phyloP scores from a whole-genome alignment of 2,329 filamentous ascomycete species.

The Aspergillus fijiensis region DNA sequence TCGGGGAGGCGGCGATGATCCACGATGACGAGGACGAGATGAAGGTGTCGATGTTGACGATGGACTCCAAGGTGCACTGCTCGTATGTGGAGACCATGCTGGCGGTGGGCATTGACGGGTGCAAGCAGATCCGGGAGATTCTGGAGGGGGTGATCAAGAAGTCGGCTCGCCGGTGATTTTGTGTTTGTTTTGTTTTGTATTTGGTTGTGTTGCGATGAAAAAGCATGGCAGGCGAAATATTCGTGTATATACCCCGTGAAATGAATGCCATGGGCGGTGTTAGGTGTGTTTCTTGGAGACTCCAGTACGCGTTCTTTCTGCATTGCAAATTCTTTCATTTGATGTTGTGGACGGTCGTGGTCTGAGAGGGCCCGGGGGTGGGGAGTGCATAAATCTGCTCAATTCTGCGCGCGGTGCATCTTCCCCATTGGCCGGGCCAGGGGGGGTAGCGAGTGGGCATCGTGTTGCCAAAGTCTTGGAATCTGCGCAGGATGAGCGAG shows the following conservation, averaged over 20 bases:
- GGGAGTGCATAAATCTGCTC: constrained; percentile 23
- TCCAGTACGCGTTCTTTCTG: background rate
- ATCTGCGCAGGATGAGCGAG: background rate
- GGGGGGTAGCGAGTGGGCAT: background rate
- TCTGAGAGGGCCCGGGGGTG: too few species aligned
- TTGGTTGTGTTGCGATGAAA: background rate
- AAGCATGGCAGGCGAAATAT: constrained; percentile 8
- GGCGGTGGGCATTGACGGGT: constrained; percentile 87
- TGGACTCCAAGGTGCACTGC: constrained; percentile 86
- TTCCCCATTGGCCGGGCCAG: background rate
- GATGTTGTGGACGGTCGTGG: too few species aligned
- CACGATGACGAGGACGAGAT: constrained; percentile 42
- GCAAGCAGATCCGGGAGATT: constrained; percentile 77
- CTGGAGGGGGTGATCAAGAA: constrained; percentile 70
- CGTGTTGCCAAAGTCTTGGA: background rate
- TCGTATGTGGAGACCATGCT: constrained; percentile 84
- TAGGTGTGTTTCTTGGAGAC: background rate
- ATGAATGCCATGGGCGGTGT: constrained; percentile 14
- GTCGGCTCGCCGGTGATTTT: constrained; percentile 14
- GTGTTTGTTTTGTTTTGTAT: background rate
- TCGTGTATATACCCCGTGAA: constrained; percentile 14
- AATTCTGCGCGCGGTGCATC: constrained; percentile 17
- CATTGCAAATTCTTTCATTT: background rate
- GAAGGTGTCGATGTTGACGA: constrained; percentile 73
- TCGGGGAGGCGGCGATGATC: constrained; percentile 58